Evolutionary conservation across 176 grass and related monocot species (phyloP), one percentile per base, ranked within the genome.

Genomic region (Ensete glaucum): DNA sequence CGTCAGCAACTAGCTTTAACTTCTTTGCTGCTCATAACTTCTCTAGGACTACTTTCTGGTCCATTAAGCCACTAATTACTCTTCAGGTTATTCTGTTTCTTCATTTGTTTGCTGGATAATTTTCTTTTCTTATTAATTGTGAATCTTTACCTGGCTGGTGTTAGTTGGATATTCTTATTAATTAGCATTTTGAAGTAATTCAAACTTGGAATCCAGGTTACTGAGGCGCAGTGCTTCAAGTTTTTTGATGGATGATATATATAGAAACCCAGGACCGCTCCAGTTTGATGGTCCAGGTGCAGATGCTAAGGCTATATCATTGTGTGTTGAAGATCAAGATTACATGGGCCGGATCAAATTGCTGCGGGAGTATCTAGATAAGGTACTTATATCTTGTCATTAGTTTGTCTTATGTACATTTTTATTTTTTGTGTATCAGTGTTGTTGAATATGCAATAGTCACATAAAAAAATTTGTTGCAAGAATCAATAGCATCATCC

Each of bases 291-390:
- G 90, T 59, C 75, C 90, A 71, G 90, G 90, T 81, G 86, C 87
- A 3, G 95, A 99, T 83, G 50, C 84, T 2, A 99, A 99, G 50
- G 75, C 86, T 24, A 84, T 91, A 75, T 82, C 95, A 11, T 83
- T 99, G 73, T 87, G 84, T 34, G 95, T 99, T 63, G 95, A 99
- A 87, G 95, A 99, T 85, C 86, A 93, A 84, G 95, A 99, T 64
- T 99, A 99, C 83, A 99, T 99, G 88, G 95, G 95, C 63, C 82
- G 95, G 82, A 99, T 99, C 72, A 99, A 99, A 80, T 85, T 91
- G 71, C 77, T 99, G 54, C 86, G 94, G 85, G 88, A 99, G 59
- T 99, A 99, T 83, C 59, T 99, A 26, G 84, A 94, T n/a, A 91
- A 89, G 95, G 95, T 99, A 71, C 6, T 57, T 78, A 83, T 65